Conservation (phyloP, 441 rosid genomes). For the Francoa sonchifolia region DNA sequence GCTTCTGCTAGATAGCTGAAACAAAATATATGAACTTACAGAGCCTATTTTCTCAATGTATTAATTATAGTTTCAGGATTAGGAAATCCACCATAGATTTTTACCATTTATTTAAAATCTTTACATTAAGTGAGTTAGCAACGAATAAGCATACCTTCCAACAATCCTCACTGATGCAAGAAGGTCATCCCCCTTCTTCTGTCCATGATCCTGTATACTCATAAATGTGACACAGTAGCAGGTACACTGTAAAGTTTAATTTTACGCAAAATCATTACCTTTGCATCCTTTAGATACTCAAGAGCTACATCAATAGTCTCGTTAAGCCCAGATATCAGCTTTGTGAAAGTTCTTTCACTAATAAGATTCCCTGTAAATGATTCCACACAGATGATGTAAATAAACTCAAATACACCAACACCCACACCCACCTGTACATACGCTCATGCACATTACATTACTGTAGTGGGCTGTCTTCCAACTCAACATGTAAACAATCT, state of each 20-base stretch:
- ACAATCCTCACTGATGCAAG: slow-evolving; percentile 83
- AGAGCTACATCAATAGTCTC: slow-evolving; percentile 54
- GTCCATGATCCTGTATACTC: slow-evolving; percentile 64
- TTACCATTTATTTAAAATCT: too few species aligned
- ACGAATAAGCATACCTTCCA: slow-evolving; percentile 46
- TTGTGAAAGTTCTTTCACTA: slow-evolving; percentile 31
- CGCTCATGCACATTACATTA: too few species aligned
- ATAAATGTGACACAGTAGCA: slow-evolving; percentile 7
- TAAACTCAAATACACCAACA: too few species aligned
- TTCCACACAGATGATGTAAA: slow-evolving; percentile 7
- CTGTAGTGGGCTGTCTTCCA: too few species aligned
- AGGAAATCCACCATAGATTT: background rate
- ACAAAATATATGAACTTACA: slow-evolving; percentile 7
- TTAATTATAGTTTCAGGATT: background rate
- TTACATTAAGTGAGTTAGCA: too few species aligned
- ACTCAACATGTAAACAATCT: too few species aligned
- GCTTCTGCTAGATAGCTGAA: slow-evolving; percentile 83
- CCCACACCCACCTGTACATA: too few species aligned
- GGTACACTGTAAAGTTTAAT: slow-evolving; percentile 2
- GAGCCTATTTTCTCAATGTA: too few species aligned
- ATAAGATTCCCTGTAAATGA: slow-evolving; percentile 25
- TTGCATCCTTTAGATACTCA: slow-evolving; percentile 75
- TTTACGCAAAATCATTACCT: slow-evolving; percentile 30
- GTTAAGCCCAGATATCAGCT: slow-evolving; percentile 54
- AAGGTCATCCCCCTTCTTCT: slow-evolving; percentile 76